Percentiles rank a stretch among this genome's conserved stretches.
phyloP scores from a whole-genome alignment of 2,329 filamentous ascomycete species.

The Fusarium proliferatum region DNA sequence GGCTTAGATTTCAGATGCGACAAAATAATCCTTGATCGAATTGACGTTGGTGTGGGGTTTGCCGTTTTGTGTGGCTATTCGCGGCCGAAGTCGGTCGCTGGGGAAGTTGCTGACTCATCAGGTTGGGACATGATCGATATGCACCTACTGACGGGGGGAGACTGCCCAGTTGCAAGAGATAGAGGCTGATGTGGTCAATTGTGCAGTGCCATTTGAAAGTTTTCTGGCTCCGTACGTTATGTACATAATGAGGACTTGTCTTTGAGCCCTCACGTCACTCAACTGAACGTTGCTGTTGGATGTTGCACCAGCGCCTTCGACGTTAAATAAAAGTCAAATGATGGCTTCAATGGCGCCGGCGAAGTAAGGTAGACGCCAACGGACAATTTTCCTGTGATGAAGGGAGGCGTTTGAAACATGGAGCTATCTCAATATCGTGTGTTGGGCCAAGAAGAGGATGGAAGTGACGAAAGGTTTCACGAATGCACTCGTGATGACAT shows the following conservation, averaged over 20 bases:
- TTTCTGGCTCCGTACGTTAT: rapidly evolving
- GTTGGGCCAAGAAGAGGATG: not conserved
- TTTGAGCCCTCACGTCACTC: not conserved
- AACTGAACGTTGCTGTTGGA: rapidly evolving
- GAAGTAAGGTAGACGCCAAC: too few relatives aligned
- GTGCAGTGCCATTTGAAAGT: too few relatives aligned
- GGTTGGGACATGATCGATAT: not conserved
- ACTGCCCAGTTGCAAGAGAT: not conserved
- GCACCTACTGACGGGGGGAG: too few relatives aligned
- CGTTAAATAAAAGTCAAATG: not conserved
- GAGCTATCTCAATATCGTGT: not conserved
- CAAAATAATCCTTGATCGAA: constrained; percentile 15
- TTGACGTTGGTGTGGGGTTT: constrained; percentile 6
- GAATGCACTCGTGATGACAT: not conserved
- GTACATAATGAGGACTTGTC: not conserved
- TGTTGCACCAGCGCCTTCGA: too few relatives aligned
- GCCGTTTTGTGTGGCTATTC: not conserved
- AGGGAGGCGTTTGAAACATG: rapidly evolving
- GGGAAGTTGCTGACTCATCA: not conserved
- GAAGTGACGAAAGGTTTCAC: not conserved
- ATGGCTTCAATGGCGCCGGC: not conserved
- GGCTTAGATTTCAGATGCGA: not conserved
- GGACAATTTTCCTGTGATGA: too few relatives aligned
- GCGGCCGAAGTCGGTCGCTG: constrained; percentile 11
- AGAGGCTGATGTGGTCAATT: not conserved